A percentile compares a stretch with the other conserved stretches of the same genome.
phyloP scores from a whole-genome alignment of 108 stramenopile genomes.

The Aurantiochytrium sp. region DNA sequence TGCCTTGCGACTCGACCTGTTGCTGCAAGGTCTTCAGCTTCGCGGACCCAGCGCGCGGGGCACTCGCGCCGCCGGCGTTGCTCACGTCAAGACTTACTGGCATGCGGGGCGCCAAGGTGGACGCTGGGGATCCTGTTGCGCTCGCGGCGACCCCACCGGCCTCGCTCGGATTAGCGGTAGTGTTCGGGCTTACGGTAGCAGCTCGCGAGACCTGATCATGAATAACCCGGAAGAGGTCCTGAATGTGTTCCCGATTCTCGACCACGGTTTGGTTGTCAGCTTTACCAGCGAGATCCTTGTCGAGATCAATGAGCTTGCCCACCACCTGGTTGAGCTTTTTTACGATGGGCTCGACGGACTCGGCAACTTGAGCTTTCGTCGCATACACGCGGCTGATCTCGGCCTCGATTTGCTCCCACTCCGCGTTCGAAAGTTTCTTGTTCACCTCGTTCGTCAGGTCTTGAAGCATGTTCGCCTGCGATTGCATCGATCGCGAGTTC shows the following conservation, averaged over 20 bases:
- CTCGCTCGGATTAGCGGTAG: no score
- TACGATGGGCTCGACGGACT: constrained; percentile 15
- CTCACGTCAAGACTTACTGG: background rate
- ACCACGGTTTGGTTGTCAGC: constrained; percentile 2
- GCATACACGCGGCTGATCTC: background rate
- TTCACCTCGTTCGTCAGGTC: background rate
- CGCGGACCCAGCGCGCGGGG: background rate
- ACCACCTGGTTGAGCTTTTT: background rate
- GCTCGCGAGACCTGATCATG: background rate
- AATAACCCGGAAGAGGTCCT: background rate
- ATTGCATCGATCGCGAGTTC: background rate
- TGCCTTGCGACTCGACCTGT: background rate
- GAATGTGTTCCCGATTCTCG: constrained; percentile 1
- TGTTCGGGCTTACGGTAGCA: no score
- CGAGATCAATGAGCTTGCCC: background rate
- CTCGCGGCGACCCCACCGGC: no score
- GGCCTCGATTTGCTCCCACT: constrained; percentile 9
- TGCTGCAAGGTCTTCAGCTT: background rate
- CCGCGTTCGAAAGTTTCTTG: background rate
- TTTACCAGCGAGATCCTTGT: background rate
- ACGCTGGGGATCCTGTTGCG: no score
- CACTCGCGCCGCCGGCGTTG: background rate
- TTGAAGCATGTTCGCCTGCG: background rate
- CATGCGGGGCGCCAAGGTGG: no score
- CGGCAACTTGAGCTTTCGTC: background rate